A percentile compares a stretch with the other conserved stretches of the same genome.
phyloP scores from a whole-genome alignment of 2,329 filamentous ascomycete species.

The Hypoxylon sp. region DNA sequence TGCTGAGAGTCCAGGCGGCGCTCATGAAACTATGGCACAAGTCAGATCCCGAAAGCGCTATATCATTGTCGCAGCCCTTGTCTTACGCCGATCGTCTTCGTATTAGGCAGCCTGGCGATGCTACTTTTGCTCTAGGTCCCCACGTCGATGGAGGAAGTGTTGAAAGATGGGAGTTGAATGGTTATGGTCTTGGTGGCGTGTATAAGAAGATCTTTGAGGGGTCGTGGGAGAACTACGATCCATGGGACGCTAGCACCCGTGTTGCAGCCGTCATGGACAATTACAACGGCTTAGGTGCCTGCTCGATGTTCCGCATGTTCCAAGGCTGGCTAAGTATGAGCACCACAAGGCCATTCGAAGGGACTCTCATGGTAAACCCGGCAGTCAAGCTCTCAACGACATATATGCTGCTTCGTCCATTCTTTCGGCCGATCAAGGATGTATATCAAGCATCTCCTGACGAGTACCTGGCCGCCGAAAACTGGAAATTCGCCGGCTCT shows the following conservation, averaged over 20 bases:
- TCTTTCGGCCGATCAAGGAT: constrained; percentile 73
- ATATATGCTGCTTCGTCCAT: constrained; percentile 86
- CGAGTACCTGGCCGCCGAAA: constrained; percentile 66
- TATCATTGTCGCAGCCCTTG: constrained; percentile 70
- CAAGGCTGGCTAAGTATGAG: constrained; percentile 92
- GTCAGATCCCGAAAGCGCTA: constrained; percentile 62
- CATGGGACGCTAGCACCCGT: constrained; percentile 82
- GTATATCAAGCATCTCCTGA: constrained; percentile 59
- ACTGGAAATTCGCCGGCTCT: constrained; percentile 71
- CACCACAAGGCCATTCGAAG: constrained; percentile 78
- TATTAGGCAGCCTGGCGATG: constrained; percentile 79
- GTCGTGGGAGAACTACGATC: constrained; percentile 84
- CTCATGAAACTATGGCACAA: constrained; percentile 76
- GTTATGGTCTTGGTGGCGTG: constrained; percentile 76
- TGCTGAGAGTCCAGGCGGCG: constrained; percentile 72
- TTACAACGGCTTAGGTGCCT: constrained; percentile 85
- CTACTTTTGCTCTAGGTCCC: constrained; percentile 78
- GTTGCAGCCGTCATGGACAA: constrained; percentile 79
- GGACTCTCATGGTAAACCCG: constrained; percentile 86
- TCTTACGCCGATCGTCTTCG: constrained; percentile 80
- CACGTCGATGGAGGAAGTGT: constrained; percentile 82
- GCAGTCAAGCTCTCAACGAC: constrained; percentile 81
- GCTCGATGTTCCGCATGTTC: constrained; percentile 88
- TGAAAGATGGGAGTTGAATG: constrained; percentile 79
- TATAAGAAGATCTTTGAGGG: constrained; percentile 83